Conservation (phyloP, 2,329 filamentous ascomycete species). For the Nigrospora sphaerica region DNA sequence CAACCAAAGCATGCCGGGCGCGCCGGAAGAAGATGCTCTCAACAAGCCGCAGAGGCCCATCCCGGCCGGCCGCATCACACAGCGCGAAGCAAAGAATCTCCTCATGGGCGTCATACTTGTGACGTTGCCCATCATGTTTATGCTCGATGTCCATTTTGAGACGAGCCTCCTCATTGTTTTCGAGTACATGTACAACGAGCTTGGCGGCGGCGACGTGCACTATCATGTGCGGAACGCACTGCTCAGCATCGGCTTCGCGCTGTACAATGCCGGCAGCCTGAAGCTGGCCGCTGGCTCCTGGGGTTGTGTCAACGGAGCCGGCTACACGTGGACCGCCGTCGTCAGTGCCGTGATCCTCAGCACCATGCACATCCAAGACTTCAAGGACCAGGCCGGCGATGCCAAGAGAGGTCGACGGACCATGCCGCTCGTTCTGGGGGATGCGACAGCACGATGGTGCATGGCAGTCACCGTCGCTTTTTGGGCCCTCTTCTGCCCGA, state of each 20-base stretch:
- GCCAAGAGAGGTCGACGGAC: constrained; percentile 15
- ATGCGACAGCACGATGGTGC: constrained; percentile 12
- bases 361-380: constrained; percentile 30
- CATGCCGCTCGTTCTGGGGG: constrained; percentile 19
- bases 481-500: constrained; percentile 13
- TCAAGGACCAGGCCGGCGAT: constrained; percentile 27
- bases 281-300: constrained; percentile 9
- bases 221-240: constrained; percentile 15
- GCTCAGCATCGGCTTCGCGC: constrained; percentile 15
- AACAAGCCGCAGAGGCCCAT: constrained; percentile 6
- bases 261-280: constrained; percentile 16
- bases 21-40: not conserved
- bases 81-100: not conserved
- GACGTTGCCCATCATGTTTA: not conserved
- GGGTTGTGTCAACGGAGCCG: constrained; percentile 2
- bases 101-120: constrained; percentile 1
- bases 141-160: not conserved
- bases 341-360: constrained; percentile 22
- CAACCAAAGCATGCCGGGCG: constrained; percentile 4
- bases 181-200: constrained; percentile 13
- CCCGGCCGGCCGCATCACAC: constrained; percentile 1
- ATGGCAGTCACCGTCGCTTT: constrained; percentile 13
- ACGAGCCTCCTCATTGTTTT: constrained; percentile 3
- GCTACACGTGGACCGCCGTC: constrained; percentile 19
- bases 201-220: constrained; percentile 17